A percentile compares a stretch with the other conserved stretches of the same genome.
These are phyloP conservation scores for Juncus inflexus DNA, from an alignment of 176 grass and related monocot genomes.

Conservation along the genomic window DNA sequence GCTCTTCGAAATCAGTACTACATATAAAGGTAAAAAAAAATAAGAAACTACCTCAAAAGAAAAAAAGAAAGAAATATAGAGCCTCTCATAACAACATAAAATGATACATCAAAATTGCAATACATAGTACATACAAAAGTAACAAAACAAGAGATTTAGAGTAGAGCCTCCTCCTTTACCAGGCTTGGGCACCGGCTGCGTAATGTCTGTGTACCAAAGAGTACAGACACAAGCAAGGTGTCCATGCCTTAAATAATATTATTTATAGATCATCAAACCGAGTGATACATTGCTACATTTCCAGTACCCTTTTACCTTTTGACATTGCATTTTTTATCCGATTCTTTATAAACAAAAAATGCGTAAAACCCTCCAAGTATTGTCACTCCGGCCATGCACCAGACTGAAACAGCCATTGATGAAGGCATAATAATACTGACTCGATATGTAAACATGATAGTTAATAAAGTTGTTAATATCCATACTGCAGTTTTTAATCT, in stretches of 20 bases:
- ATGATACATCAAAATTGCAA: neutral
- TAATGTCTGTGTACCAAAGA: neutral
- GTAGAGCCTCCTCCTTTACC: no score
- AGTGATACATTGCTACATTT: neutral
- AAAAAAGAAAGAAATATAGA: neutral
- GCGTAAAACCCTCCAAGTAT: constrained; percentile 30
- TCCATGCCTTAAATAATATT: neutral
- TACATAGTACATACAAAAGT: neutral
- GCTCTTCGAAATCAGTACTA: neutral
- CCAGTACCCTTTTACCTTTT: no score
- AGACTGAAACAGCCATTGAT: constrained; percentile 3
- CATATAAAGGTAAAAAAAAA: neutral
- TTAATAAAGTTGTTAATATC: constrained; percentile 29
- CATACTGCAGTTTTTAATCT: constrained; percentile 32
- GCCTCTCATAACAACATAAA: neutral
- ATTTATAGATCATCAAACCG: constrained; percentile 1
- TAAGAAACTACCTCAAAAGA: neutral
- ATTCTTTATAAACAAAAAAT: constrained; percentile 29
- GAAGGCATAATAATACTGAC: constrained; percentile 13
- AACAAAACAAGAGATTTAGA: constrained; percentile 5
- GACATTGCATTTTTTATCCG: neutral
- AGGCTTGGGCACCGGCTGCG: neutral
- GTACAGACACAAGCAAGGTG: neutral
- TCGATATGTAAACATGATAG: constrained; percentile 30
- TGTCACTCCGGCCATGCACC: constrained; percentile 34